Percentiles rank a stretch among this genome's conserved stretches.
Conservation (phyloP, 2,329 filamentous ascomycete species). For the Penicillium sp. region DNA sequence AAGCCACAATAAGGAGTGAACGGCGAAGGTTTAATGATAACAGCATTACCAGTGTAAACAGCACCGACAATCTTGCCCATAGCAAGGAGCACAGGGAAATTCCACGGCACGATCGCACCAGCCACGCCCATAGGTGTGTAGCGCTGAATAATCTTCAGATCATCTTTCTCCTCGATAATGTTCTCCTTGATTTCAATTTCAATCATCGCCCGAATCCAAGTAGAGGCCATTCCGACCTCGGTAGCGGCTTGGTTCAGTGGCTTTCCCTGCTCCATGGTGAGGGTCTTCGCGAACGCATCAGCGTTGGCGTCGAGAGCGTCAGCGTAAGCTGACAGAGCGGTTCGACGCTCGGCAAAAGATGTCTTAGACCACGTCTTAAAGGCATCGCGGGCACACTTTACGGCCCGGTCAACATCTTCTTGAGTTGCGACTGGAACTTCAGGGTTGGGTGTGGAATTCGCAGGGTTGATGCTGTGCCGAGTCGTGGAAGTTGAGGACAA, state of each 20-base stretch:
- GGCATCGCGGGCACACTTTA: conserved; percentile 48
- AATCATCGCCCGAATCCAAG: conserved; percentile 22
- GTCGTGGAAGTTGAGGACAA: conserved; percentile 45
- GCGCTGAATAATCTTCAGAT: conserved; percentile 32
- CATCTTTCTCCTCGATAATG: conserved; percentile 49
- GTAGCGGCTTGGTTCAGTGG: conserved; percentile 28
- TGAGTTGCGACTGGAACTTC: conserved; percentile 51
- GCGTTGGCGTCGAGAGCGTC: conserved; percentile 35
- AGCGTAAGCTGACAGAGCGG: conserved; percentile 32
- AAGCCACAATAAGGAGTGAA: conserved; percentile 55
- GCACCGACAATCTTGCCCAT: conserved; percentile 53
- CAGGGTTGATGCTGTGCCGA: conserved; percentile 52
- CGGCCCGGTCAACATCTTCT: conserved; percentile 52
- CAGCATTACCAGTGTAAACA: conserved; percentile 53
- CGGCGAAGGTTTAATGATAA: conserved; percentile 55
- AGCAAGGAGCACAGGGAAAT: conserved; percentile 47
- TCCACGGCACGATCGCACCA: conserved; percentile 61
- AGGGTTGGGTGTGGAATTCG: conserved; percentile 50
- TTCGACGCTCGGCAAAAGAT: conserved; percentile 33
- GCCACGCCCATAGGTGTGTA: conserved; percentile 42
- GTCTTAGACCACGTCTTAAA: conserved; percentile 48
- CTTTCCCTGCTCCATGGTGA: conserved; percentile 46
- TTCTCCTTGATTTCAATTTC: conserved; percentile 45
- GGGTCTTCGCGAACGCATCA: conserved; percentile 37
- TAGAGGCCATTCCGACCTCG: conserved; percentile 28